Evolutionary conservation across 345 rosid species (phyloP).

Genomic region (Brassica rapa): DNA sequence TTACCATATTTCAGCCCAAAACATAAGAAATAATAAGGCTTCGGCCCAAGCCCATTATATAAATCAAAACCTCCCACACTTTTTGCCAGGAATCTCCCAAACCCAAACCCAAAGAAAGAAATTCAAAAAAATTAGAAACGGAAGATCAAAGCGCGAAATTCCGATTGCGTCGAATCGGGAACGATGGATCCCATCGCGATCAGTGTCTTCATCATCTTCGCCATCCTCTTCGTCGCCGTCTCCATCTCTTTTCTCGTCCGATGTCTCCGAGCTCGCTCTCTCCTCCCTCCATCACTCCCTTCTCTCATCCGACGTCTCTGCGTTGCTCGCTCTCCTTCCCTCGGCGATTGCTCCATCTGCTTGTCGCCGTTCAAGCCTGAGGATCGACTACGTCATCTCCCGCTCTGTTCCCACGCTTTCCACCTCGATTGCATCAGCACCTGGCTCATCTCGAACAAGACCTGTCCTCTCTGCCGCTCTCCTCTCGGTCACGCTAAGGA

Average conservation of each 20-base stretch:
- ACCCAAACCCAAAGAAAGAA: no score
- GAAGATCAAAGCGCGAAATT: no score
- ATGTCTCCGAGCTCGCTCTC: constrained; percentile 32
- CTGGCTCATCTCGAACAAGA: constrained; percentile 65
- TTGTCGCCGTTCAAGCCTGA: constrained; percentile 62
- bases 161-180: no score
- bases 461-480: constrained; percentile 85
- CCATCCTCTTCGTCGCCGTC: no score
- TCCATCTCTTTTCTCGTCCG: constrained; percentile 42
- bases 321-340: not conserved
- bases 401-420: constrained; percentile 84
- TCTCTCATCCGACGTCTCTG: constrained; percentile 51
- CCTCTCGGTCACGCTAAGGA: constrained; percentile 25
- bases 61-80: no score
- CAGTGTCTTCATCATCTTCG: no score
- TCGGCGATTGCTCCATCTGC: constrained; percentile 71
- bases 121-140: no score
- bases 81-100: no score
- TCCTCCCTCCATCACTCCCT: constrained; percentile 23
- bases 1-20: no score
- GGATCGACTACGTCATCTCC: constrained; percentile 69
- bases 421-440: constrained; percentile 66
- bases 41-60: no score
- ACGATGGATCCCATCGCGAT: no score
- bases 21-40: no score